Evolutionary conservation across 2,329 filamentous ascomycete genomes (phyloP), one percentile per base, ranked within the genome.

Genomic region (Pseudocercospora vitis): DNA sequence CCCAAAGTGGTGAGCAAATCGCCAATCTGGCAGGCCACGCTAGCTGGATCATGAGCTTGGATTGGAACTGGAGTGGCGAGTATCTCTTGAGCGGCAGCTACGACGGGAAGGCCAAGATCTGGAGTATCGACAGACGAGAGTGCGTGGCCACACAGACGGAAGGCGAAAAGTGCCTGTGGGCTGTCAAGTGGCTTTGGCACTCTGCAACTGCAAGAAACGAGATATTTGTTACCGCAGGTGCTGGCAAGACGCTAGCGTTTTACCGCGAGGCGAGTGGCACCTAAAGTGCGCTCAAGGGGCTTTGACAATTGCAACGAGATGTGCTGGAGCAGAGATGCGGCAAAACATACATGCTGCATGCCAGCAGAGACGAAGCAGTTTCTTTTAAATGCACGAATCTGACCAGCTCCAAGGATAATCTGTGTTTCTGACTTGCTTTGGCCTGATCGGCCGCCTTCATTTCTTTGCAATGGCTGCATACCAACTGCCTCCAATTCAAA

Each of bases 111-210:
- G 89, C 88, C 56, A 96, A 96, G 73, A 88, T 97, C 24, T 99
- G 94, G 94, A 92, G 89, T 24, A 82, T 96, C 55, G 91, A 96
- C 65, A 82, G 85, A 28, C 82, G 84, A 52, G 79, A 80, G 3
- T 97, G 94, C 68, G 94, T 99, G 39, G 91, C 92, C 9, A 99
- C 94, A 7, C 90, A 96, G 69, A 91, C 87, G 53, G 91, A 97
- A 75, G 91, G 89, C 4, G 91, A 92, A 59, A 88, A 88, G 72
- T 68, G 66, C 49, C 69, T 97, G 2, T 96, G 91, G 88, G 83
- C 84, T 50, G 89, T 91, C 23, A 86, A 84, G 66, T 95, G 90
- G 90, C 72, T 95, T 56, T 88, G 88, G 8, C 91, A 88, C 74
- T 62, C 63, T n/a, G 72, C 73, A 3, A 65, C 56, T 37, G 81